Evolutionary conservation across 306 rosid species (phyloP), one percentile per base, ranked within the genome.

Genomic region (Quercus aquifolioides): DNA sequence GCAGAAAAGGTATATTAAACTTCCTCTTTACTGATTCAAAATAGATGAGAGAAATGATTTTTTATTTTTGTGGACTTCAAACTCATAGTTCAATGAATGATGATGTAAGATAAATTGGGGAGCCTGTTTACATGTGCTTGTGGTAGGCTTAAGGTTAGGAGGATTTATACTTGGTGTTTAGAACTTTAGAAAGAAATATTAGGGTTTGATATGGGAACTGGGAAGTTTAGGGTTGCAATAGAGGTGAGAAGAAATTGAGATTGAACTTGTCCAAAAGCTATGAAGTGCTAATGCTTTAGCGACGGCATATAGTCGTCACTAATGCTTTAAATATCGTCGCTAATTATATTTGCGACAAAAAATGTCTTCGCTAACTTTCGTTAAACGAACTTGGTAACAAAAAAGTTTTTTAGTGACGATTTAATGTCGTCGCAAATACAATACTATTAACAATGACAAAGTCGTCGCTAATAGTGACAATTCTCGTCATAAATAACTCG

Each of bases 1-100:
- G 90, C 88, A 59, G 33, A 76, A 88, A 52, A 69, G 87, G 97
- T 94, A 90, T 78, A 86, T 85, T 76, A 52, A 18, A 55, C 46
- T 46, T 68, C 35, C 46, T 17, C 46, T 64, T 64, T 31, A 11
- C 12, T 64, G 21, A 33, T 67, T 67, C 49, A 67, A 67, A 67
- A 33, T 33, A 19, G 51, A 67, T 67, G 72, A 67, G 28, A 17
- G 72, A 26, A 67, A 21, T 33, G 14, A n/a, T 9, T 67, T n/a
- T 67, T 3, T 14, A 7, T 67, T 67, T 35, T 3, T 67, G 25
- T 5, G 67, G 67, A 23, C 17, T 19, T 14, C 52, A 31, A 35
- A 2, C 12, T 31, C 51, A 35, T 19, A 6, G 1, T 35, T 67
- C 15, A 19, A 67, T 49, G 17, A 1, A 49, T 49, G 54, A 49